Evolutionary conservation across 2,329 filamentous ascomycete species (phyloP), one percentile per base, ranked within the genome.

Genomic region (Apiospora rasikravindrae): DNA sequence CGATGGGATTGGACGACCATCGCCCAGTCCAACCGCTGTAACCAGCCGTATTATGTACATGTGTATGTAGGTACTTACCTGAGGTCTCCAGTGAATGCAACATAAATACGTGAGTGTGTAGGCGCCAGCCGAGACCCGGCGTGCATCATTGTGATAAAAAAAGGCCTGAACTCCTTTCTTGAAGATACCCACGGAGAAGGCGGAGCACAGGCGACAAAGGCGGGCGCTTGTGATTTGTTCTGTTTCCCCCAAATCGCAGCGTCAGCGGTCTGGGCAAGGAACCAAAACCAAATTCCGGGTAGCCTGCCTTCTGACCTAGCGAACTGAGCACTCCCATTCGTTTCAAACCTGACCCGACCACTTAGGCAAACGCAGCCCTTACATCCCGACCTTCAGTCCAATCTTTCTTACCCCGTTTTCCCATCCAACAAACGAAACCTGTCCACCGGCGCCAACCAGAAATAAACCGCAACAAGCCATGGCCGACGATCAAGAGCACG

Each of bases 201-300:
- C 57, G 57, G 57, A 64, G 57, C 57, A 64, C 57, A 64, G 57
- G 33, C 57, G 37, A 61, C 53, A 61, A 64, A 64, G 57, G 57
- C 57, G 57, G 57, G 29, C 57, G 33, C 57, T 40, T 64, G 57
- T 40, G 57, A 24, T 37, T 40, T 64, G 57, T 64, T 40, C 40
- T 40, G 40, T 40, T 19, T 11, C 26, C 57, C 53, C 57, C 57
- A 37, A 64, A 64, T 40, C 53, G 57, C 57, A 64, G 53, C 22
- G 33, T 40, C 33, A 29, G 57, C 57, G 33, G 57, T 64, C 57
- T 64, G 40, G 33, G 33, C 33, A n/a, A 40, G 24, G n/a, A 26
- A 11, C 57, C 57, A n/a, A 64, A 40, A 64, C 13, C 51, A 37
- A 64, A 37, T 37, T 40, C 57, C 57, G 10, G 33, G 57, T 40